These are phyloP conservation scores for Cadophora gregata DNA, from an alignment of 2,329 filamentous ascomycete species.

Conservation along the genomic window DNA sequence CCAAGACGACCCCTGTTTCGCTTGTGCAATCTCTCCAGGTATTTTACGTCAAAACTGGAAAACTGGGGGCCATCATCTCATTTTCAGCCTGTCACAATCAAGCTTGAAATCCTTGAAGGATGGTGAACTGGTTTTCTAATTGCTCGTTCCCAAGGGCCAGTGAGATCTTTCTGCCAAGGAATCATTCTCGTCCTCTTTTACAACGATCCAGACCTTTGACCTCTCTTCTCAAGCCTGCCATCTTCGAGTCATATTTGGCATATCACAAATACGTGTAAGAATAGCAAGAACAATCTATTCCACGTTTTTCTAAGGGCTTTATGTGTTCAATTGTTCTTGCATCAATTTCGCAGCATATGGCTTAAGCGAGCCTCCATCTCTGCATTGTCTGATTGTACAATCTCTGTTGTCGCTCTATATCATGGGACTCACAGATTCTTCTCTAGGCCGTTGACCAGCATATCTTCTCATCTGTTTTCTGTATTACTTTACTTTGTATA, in stretches of 20 bases:
- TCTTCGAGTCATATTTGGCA: not conserved
- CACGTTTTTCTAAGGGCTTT: too few relatives aligned
- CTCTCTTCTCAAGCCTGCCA: not conserved
- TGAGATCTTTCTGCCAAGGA: not conserved
- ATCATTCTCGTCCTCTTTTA: not conserved
- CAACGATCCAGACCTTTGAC: not conserved
- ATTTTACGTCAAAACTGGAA: constrained; percentile 8
- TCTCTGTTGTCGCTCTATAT: too few relatives aligned
- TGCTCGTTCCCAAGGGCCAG: not conserved
- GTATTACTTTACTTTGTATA: too few relatives aligned
- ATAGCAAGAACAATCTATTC: not conserved
- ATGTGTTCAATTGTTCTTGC: too few relatives aligned
- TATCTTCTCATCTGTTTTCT: too few relatives aligned
- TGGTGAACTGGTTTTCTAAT: not conserved
- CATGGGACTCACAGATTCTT: too few relatives aligned
- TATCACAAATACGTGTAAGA: not conserved
- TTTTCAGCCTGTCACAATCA: constrained; percentile 5
- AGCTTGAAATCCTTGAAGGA: constrained; percentile 1
- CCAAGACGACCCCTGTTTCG: constrained; percentile 6
- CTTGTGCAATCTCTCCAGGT: not conserved
- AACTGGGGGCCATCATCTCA: not conserved
- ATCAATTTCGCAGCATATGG: too few relatives aligned
- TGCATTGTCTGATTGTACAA: too few relatives aligned
- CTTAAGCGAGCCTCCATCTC: too few relatives aligned
- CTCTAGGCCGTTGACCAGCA: too few relatives aligned